Evolutionary conservation across 2,329 filamentous ascomycete genomes (phyloP), one percentile per base, ranked within the genome.

Genomic region (Cordyceps militaris): DNA sequence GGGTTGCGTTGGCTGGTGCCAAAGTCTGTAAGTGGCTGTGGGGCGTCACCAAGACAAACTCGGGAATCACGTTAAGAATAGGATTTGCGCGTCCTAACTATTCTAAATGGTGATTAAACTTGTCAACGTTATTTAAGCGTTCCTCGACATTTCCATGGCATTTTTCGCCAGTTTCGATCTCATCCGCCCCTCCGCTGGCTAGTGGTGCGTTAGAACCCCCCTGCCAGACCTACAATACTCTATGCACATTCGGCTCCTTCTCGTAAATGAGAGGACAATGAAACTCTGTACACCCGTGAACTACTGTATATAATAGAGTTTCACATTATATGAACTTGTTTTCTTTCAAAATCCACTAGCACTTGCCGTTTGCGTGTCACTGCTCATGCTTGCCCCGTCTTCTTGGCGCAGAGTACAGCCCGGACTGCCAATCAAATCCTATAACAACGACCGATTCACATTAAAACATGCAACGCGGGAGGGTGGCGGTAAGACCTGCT

Each of bases 21-120:
- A 38, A 55, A 47, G 16, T 55, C 23, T 55, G 30, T 55, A 36
- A 28, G 52, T 55, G 30, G 14, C 13, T 36, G 52, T 55, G 52
- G 52, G 52, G 52, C 52, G 40, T 24, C 14, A 55, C 52, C 42
- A 38, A 47, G 19, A 44, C 38, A 40, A 26, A 36, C 10, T 11
- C 36, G 23, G 38, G 3, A 36, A n/a, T 46, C 19, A 43, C 26
- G 30, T 54, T 46, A 34, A 54, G 51, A 54, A 46, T 3, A 34
- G 21, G 5, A 46, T n/a, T 21, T 38, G 0, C 4, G 30, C 30
- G 23, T 16, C 28, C 47, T n/a, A 55, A 47, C 19, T 47, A 28
- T 3, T 32, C 10, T 26, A 24, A 55, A 47, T 47, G 47, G 6
- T 19, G 47, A 36, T 21, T 47, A 30, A 47, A 38, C 6, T 19